phyloP scores from a whole-genome alignment of 805 yeast species.

The Monosporozyma yasuniensis region DNA sequence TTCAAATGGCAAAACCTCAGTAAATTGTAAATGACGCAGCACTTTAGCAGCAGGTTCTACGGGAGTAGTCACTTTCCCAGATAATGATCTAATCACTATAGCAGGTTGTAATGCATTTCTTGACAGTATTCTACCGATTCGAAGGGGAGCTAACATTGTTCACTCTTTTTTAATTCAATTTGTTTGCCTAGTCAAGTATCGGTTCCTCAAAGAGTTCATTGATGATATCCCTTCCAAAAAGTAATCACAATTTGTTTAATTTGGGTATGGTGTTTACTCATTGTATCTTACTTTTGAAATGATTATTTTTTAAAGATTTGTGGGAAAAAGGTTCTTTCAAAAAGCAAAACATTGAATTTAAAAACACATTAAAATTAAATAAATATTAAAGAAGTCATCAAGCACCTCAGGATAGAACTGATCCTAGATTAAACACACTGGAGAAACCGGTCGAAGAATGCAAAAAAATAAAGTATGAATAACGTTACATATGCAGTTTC shows the following conservation, averaged over 20 bases:
- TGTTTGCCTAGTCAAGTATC: background rate
- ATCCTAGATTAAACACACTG: background rate
- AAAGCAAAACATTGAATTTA: background rate
- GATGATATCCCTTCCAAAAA: background rate
- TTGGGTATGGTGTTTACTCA: background rate
- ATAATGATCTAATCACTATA: background rate
- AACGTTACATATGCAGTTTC: slow-evolving; percentile 49
- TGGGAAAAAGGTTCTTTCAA: background rate
- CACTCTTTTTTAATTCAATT: background rate
- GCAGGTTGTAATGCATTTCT: background rate
- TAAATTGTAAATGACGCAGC: slow-evolving; percentile 39
- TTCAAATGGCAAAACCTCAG: slow-evolving; percentile 32
- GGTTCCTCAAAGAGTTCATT: background rate
- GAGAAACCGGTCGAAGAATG: background rate
- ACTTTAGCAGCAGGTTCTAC: slow-evolving; percentile 27
- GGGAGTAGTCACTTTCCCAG: slow-evolving; percentile 21
- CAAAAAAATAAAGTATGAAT: slow-evolving; percentile 3
- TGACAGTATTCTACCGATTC: background rate
- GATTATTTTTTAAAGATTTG: background rate
- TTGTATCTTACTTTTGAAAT: background rate
- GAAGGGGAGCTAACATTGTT: background rate
- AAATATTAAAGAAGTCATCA: no score
- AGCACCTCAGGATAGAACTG: no score
- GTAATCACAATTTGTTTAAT: background rate
- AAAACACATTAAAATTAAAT: background rate